phyloP scores from a whole-genome alignment of 345 rosid species.

The Raphanus raphanistrum region DNA sequence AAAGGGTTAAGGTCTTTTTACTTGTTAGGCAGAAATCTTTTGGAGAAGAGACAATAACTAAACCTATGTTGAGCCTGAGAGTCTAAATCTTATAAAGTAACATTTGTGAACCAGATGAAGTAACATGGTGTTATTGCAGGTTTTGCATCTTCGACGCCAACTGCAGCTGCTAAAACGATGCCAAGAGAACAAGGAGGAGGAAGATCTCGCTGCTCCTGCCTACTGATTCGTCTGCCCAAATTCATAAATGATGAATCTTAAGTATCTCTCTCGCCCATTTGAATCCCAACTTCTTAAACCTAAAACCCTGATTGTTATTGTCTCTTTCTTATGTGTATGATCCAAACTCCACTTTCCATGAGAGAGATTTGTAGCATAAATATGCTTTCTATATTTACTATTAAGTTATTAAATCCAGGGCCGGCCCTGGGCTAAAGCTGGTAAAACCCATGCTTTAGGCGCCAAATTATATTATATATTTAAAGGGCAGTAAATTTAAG shows the following conservation, averaged over 20 bases:
- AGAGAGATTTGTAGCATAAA: background rate
- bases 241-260: background rate
- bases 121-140: slow-evolving; percentile 42
- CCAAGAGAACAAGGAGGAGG: slow-evolving; percentile 72
- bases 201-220: slow-evolving; percentile 50
- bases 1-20: background rate
- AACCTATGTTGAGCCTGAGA: background rate
- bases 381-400: background rate
- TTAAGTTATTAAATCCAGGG: background rate
- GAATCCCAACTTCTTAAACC: background rate
- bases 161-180: slow-evolving; percentile 79
- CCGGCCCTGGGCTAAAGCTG: too few relatives aligned
- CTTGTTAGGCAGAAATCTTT: background rate
- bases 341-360: background rate
- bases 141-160: slow-evolving; percentile 67
- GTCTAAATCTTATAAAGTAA: background rate
- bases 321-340: slow-evolving; percentile 13
- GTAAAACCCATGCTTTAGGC: too few relatives aligned
- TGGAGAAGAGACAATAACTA: background rate
- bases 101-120: background rate
- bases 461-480: too few relatives aligned
- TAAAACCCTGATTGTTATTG: background rate
- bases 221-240: slow-evolving; percentile 5
- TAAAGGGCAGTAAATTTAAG: too few relatives aligned
- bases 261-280: background rate